Conservation (phyloP, 352 stramenopile genomes). For the Aphanomyces cochlioides region DNA sequence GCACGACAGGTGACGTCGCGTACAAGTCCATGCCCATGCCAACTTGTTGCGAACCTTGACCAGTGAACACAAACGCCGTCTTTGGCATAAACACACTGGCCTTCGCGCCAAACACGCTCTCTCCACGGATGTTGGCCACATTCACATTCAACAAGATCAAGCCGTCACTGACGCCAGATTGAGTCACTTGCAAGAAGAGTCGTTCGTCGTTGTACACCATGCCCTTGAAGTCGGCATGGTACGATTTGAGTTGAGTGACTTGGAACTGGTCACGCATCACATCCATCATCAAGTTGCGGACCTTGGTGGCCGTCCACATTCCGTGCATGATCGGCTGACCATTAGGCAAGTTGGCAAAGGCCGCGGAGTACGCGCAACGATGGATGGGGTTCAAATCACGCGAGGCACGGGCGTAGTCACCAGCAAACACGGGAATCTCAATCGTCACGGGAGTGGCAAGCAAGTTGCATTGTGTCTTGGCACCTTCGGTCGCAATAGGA, state of each 20-base stretch:
- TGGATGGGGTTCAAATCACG: conserved; percentile 85
- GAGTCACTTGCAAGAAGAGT: conserved; percentile 66
- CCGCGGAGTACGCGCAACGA: conserved; percentile 61
- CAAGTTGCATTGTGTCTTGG: too few species aligned
- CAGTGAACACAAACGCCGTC: conserved; percentile 81
- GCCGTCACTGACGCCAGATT: conserved; percentile 57
- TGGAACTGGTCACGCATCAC: conserved; percentile 36
- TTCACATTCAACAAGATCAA: conserved; percentile 67
- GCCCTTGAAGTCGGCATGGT: conserved; percentile 77
- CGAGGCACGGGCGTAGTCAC: conserved; percentile 63
- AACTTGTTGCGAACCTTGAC: conserved; percentile 69
- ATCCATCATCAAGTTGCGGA: conserved; percentile 51
- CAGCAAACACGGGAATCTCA: too few species aligned
- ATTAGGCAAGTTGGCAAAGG: conserved; percentile 64
- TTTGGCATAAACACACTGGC: conserved; percentile 58
- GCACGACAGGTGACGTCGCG: conserved; percentile 55
- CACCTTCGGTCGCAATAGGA: too few species aligned
- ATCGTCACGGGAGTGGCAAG: too few species aligned
- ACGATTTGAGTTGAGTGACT: conserved; percentile 63
- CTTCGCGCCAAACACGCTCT: conserved; percentile 62
- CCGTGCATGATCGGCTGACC: conserved; percentile 83
- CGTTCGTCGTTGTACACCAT: conserved; percentile 81
- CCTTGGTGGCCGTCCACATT: conserved; percentile 79
- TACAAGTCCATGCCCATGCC: conserved; percentile 90
- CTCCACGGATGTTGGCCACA: conserved; percentile 58